Conservation (phyloP, 768 basidiomycete species). For the Xerocomellus amylosporus region DNA sequence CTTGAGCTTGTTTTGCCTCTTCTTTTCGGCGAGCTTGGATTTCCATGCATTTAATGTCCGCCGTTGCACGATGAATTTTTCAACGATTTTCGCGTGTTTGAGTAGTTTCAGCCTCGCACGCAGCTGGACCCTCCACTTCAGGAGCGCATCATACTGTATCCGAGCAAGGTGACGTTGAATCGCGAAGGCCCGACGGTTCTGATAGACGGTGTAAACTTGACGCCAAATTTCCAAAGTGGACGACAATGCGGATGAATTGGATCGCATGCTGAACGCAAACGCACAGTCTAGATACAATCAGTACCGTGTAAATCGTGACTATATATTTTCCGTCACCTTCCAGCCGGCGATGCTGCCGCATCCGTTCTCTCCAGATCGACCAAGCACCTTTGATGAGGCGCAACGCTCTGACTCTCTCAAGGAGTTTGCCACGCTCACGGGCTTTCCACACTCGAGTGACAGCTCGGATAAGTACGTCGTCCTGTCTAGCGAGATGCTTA, state of each 20-base stretch:
- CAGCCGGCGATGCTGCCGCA: slow-evolving; percentile 38
- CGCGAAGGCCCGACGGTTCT: slow-evolving; percentile 48
- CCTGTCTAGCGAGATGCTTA: slow-evolving; percentile 55
- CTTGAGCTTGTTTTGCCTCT: slow-evolving; percentile 44
- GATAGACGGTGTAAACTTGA: slow-evolving; percentile 40
- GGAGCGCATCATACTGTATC: slow-evolving; percentile 44
- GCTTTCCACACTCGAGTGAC: slow-evolving; percentile 66
- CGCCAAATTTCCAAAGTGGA: slow-evolving; percentile 47
- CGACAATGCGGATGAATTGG: slow-evolving; percentile 38
- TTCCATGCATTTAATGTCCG: slow-evolving; percentile 50
- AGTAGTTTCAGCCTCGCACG: slow-evolving; percentile 46
- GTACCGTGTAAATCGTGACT: not conserved
- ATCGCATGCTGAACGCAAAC: slow-evolving; percentile 46
- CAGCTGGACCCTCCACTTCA: slow-evolving; percentile 56
- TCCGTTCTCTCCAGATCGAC: slow-evolving; percentile 48
- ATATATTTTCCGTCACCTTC: slow-evolving; percentile 42
- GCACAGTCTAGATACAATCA: slow-evolving; percentile 43
- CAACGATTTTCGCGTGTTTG: slow-evolving; percentile 54
- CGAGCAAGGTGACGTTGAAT: slow-evolving; percentile 36
- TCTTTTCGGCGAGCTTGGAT: slow-evolving; percentile 42
- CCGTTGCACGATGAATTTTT: slow-evolving; percentile 49
- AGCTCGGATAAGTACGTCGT: slow-evolving; percentile 56
- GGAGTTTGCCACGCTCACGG: slow-evolving; percentile 55
- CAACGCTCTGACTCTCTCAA: slow-evolving; percentile 49
- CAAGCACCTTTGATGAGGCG: slow-evolving; percentile 47